phyloP scores from a whole-genome alignment of 148 eudicot genomes.

The Vaccinium darrowii region DNA sequence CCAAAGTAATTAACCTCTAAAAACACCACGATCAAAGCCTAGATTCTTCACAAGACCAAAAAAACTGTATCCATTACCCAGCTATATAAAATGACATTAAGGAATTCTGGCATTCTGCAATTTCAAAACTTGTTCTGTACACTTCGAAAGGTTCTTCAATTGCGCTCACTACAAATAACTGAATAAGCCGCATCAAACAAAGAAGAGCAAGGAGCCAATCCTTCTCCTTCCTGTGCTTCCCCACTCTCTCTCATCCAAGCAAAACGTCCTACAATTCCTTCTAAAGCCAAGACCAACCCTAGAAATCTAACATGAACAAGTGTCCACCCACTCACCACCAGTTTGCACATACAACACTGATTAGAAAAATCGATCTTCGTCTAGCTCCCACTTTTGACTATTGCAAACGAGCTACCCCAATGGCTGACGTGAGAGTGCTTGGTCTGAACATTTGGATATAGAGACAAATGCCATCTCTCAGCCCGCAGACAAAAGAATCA shows the following conservation, averaged over 20 bases:
- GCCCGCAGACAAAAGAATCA: not conserved
- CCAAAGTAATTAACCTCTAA: not conserved
- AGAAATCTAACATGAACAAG: not conserved
- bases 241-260: not conserved
- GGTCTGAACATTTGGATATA: no score
- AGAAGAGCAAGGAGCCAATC: conserved; percentile 2
- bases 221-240: not conserved
- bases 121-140: not conserved
- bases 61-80: not conserved
- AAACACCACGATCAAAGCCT: not conserved
- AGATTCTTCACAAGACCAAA: not conserved
- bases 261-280: not conserved
- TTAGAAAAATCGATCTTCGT: not conserved
- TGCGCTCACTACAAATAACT: not conserved
- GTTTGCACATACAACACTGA: not conserved
- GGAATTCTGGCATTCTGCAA: not conserved
- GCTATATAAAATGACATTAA: not conserved
- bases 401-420: no score
- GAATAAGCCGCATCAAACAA: not conserved
- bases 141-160: not conserved
- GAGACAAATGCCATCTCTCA: no score
- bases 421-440: no score
- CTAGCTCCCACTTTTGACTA: no score
- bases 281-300: not conserved
- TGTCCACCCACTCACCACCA: not conserved